Conservation (phyloP, 2,329 filamentous ascomycete genomes). For the Xylariaceae sp. region DNA sequence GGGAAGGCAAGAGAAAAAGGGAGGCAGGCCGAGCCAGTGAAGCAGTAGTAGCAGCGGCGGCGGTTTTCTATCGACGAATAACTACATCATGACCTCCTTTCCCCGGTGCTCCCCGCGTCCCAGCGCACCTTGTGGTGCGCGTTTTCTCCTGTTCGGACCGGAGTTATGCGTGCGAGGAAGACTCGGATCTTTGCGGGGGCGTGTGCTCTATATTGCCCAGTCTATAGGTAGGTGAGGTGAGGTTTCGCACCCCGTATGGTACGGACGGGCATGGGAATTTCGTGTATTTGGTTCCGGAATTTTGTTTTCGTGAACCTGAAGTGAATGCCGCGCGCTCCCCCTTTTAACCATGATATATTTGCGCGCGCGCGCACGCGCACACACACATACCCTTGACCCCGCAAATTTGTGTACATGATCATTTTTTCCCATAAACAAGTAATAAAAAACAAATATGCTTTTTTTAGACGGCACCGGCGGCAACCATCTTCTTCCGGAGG, state of each 20-base stretch:
- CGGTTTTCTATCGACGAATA: not conserved
- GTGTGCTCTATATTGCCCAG: slow-evolving; percentile 15
- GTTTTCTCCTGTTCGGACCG: not conserved
- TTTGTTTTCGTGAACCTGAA: not conserved
- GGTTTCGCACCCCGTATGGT: slow-evolving; percentile 1
- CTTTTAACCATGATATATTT: not conserved
- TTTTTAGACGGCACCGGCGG: slow-evolving; percentile 73
- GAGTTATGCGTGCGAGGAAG: not conserved
- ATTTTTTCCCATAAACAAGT: not conserved
- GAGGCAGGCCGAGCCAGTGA: not conserved
- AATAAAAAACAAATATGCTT: slow-evolving; percentile 5
- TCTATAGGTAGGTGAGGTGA: slow-evolving; percentile 11
- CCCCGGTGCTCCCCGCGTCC: not conserved
- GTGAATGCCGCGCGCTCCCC: not conserved
- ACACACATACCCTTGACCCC: too few species aligned
- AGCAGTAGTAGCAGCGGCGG: not conserved
- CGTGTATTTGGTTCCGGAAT: not conserved
- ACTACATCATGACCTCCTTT: not conserved
- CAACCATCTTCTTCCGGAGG: slow-evolving; percentile 98
- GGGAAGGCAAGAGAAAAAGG: not conserved
- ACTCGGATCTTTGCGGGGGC: slow-evolving; percentile 11
- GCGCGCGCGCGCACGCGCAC: too few species aligned
- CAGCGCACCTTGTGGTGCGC: not conserved
- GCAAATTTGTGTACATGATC: too few species aligned
- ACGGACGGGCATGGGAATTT: slow-evolving; percentile 5